These are phyloP conservation scores for Backusella macrospora DNA, from an alignment of 192 early-diverging fungal genomes.

Conservation along the genomic window DNA sequence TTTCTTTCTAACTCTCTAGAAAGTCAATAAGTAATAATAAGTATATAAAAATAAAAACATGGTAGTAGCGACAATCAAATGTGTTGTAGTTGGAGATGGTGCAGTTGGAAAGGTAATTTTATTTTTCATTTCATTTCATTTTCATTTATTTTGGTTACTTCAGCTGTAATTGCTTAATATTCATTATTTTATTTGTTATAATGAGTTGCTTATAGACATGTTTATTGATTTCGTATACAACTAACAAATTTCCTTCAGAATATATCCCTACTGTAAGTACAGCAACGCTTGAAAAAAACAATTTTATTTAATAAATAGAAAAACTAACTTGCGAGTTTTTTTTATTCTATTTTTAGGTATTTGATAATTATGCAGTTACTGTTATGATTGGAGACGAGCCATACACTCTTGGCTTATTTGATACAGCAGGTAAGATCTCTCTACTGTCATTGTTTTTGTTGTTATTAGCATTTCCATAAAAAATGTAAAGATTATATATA, in stretches of 20 bases:
- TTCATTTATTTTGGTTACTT: too few species aligned
- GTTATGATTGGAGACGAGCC: constrained; percentile 98
- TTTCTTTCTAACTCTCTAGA: not conserved
- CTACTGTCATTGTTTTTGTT: too few species aligned
- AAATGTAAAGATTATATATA: not conserved
- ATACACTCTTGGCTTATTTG: constrained; percentile 91
- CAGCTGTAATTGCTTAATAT: not conserved
- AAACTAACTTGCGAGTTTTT: not conserved
- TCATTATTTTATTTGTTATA: too few species aligned
- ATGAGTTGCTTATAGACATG: constrained; percentile 65
- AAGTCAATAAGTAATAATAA: not conserved
- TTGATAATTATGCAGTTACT: constrained; percentile 97
- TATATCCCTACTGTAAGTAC: constrained; percentile 89
- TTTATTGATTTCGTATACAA: constrained; percentile 92
- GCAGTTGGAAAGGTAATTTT: constrained; percentile 67
- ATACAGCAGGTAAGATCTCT: constrained; percentile 66
- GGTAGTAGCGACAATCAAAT: constrained; percentile 77
- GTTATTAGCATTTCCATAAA: too few species aligned
- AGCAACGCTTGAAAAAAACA: not conserved
- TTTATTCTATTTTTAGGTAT: constrained; percentile 55
- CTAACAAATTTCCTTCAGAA: constrained; percentile 93
- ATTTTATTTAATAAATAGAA: not conserved
- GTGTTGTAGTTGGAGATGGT: constrained; percentile 78
- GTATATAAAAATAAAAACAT: not conserved
- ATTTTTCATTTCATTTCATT: not conserved